Base-by-base conservation (phyloP, 2,329 filamentous ascomycete species). In the Colletotrichum zoysiae region DNA sequence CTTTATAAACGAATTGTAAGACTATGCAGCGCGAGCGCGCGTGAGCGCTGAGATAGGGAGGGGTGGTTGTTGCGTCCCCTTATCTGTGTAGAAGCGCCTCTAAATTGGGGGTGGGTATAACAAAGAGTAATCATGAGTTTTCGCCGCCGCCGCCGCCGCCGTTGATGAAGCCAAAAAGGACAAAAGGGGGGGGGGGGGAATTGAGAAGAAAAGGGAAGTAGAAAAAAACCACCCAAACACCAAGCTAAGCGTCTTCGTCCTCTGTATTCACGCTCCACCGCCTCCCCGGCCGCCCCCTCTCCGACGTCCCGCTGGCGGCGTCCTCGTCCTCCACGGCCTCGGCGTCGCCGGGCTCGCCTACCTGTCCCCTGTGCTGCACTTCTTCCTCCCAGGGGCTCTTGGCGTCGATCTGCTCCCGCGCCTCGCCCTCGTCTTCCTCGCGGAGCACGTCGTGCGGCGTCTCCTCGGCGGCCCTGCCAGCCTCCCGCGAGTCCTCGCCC, bases 401-500 rank as follows among this genome's bases (percentile, higher is more conserved):
- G 14, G 5, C 7, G 6, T 44, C 38, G 18, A 50, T 4, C 51
- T 64, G 67, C 26, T 60, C 60, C 5, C 35, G 48, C 30, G 35
- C 20, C 30, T 68, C 59, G 12, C 8, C 59, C 20, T 74, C 71
- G n/a, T 73, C 71, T 18, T 63, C 64, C 42, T 71, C 71, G 8
- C 46, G 26, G 16, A 73, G n/a, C 8, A 67, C 60, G 23, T 59
- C 64, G 33, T 73, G 35, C 48, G 35, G 53, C 55, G 55, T 73
- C 69, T 74, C 74, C 35, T 73, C 70, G 16, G 55, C 53, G 38
- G 40, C 57, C 62, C 73, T 65, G 40, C 72, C 75, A 11, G 75
- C 74, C 4, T 73, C 74, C 42, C 74, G 75, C 1, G 67, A 57
- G 64, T 71, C 67, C 58, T 63, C 68, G 53, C 70, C 61, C 20